phyloP scores from a whole-genome alignment of 139 green algal genomes.

The Tetradesmus lagerheimii region DNA sequence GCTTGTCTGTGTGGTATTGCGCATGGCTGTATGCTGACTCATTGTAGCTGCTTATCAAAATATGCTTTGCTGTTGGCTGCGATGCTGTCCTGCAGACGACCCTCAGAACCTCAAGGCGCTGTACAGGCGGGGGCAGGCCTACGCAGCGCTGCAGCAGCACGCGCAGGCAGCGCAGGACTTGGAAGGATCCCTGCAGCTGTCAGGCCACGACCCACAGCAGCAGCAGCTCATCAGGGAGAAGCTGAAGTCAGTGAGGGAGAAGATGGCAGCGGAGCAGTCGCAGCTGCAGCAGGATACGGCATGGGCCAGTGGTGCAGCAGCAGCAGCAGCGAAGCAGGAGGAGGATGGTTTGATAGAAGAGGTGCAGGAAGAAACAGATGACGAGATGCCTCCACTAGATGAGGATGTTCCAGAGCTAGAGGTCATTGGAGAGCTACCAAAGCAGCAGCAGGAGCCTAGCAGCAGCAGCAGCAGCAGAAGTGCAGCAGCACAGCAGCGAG shows the following conservation, averaged over 20 bases:
- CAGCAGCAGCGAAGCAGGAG: constrained; percentile 15
- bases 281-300: background rate
- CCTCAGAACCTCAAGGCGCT: constrained; percentile 69
- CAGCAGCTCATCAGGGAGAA: constrained; percentile 63
- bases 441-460: constrained; percentile 37
- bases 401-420: constrained; percentile 3
- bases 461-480: background rate
- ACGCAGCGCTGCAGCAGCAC: constrained; percentile 44
- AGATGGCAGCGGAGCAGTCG: constrained; percentile 33
- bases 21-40: no score
- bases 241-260: constrained; percentile 44
- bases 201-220: constrained; percentile 44
- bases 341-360: constrained; percentile 46
- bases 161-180: constrained; percentile 55
- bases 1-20: no score
- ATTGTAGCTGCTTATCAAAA: no score
- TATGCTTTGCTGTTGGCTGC: background rate
- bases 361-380: background rate
- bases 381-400: background rate
- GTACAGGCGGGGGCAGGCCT: constrained; percentile 71
- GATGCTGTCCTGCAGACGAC: constrained; percentile 51
- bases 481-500: background rate
- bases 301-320: background rate
- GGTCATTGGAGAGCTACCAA: constrained; percentile 2
- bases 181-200: constrained; percentile 48